Conservation (phyloP, 768 basidiomycete species). For the Boletales sp. region DNA sequence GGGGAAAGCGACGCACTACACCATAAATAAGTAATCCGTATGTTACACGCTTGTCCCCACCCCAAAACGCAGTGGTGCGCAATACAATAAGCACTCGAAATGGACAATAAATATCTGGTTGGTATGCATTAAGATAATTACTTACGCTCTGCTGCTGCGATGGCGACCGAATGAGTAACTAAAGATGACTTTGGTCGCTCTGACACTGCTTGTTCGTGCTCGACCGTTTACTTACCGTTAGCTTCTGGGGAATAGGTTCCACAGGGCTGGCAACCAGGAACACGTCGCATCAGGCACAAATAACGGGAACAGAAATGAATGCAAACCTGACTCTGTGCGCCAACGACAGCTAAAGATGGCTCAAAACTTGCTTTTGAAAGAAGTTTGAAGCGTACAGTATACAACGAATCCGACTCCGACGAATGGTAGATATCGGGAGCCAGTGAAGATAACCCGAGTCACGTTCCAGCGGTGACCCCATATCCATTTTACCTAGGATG, state of each 20-base stretch:
- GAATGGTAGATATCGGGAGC: background rate
- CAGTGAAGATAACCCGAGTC: background rate
- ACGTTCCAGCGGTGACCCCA: background rate
- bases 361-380: background rate
- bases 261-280: background rate
- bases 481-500: background rate
- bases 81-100: background rate
- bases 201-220: background rate
- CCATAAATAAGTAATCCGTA: background rate
- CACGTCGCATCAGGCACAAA: background rate
- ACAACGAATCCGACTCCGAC: background rate
- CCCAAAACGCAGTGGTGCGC: background rate
- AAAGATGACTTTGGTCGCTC: background rate
- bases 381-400: background rate
- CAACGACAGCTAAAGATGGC: background rate
- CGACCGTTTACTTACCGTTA: background rate
- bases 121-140: background rate
- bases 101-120: background rate
- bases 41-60: background rate
- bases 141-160: background rate
- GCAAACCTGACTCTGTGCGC: background rate
- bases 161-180: background rate
- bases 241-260: background rate
- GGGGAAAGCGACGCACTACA: background rate
- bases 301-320: background rate